Evolutionary conservation across 768 basidiomycete species (phyloP).

Genomic region (Boletellus sp.): DNA sequence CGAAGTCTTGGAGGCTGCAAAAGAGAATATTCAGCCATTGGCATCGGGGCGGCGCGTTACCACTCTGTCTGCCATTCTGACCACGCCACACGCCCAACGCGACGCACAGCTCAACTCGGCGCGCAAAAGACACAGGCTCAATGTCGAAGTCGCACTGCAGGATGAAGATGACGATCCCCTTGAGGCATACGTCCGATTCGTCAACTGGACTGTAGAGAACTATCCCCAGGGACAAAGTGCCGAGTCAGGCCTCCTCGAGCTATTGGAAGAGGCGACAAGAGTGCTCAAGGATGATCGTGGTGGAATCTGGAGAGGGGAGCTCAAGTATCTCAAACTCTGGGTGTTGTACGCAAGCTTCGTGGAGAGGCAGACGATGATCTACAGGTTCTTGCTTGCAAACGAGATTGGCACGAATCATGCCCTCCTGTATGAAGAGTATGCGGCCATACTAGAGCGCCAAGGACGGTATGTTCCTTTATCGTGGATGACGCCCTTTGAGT

Average conservation of each 20-base stretch:
- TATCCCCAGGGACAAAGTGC: slow-evolving; percentile 91
- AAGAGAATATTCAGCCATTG: slow-evolving; percentile 84
- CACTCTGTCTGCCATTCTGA: slow-evolving; percentile 66
- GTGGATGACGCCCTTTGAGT: slow-evolving; percentile 28
- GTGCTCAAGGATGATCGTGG: slow-evolving; percentile 73
- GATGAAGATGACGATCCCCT: slow-evolving; percentile 80
- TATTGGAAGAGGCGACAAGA: slow-evolving; percentile 89
- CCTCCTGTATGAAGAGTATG: slow-evolving; percentile 90
- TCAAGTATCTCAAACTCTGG: slow-evolving; percentile 93
- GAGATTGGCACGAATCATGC: slow-evolving; percentile 84
- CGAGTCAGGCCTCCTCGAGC: slow-evolving; percentile 85
- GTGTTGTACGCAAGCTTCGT: slow-evolving; percentile 89
- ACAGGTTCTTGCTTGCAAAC: slow-evolving; percentile 83
- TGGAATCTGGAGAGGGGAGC: slow-evolving; percentile 70
- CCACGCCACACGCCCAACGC: slow-evolving; percentile 74
- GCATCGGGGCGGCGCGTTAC: slow-evolving; percentile 77
- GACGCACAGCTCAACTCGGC: slow-evolving; percentile 65
- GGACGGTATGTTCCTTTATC: slow-evolving; percentile 54
- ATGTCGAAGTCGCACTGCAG: slow-evolving; percentile 65
- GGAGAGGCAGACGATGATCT: slow-evolving; percentile 85
- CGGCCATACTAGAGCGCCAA: slow-evolving; percentile 75
- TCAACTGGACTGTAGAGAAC: slow-evolving; percentile 91
- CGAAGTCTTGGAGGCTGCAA: slow-evolving; percentile 77
- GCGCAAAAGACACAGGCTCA: slow-evolving; percentile 63
- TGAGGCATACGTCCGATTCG: slow-evolving; percentile 81